These are phyloP conservation scores for Leersia perrieri DNA, from an alignment of 176 grass and related monocot genomes.

Conservation along the genomic window DNA sequence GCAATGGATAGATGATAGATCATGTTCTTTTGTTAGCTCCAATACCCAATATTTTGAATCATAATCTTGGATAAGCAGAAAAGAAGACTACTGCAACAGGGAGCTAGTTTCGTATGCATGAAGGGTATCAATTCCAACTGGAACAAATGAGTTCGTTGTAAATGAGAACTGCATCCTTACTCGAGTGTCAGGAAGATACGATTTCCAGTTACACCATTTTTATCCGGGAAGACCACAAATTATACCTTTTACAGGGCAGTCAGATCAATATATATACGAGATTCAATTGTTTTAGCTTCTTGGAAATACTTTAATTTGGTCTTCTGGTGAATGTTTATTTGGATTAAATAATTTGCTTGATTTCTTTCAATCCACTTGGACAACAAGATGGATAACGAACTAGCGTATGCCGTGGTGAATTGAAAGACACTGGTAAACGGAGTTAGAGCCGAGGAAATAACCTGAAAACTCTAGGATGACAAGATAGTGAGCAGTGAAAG, in stretches of 20 bases:
- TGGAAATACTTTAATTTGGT: not conserved
- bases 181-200: not conserved
- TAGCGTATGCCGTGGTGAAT: not conserved
- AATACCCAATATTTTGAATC: not conserved
- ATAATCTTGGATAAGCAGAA: not conserved
- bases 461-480: not conserved
- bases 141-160: not conserved
- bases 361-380: not conserved
- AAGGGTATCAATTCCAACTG: not conserved
- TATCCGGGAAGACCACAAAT: not conserved
- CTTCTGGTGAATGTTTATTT: not conserved
- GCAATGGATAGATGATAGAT: slow-evolving; percentile 29
- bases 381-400: not conserved
- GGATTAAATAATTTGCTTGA: not conserved
- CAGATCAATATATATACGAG: not conserved
- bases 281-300: not conserved
- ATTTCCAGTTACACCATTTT: not conserved
- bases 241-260: not conserved
- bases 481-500: not conserved
- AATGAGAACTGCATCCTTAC: not conserved
- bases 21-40: not conserved
- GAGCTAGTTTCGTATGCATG: not conserved
- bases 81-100: not conserved
- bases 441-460: not conserved
- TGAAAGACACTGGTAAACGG: too few species aligned